Base-by-base conservation (phyloP, 2,329 filamentous ascomycete genomes). In the Fusarium beomiforme region DNA sequence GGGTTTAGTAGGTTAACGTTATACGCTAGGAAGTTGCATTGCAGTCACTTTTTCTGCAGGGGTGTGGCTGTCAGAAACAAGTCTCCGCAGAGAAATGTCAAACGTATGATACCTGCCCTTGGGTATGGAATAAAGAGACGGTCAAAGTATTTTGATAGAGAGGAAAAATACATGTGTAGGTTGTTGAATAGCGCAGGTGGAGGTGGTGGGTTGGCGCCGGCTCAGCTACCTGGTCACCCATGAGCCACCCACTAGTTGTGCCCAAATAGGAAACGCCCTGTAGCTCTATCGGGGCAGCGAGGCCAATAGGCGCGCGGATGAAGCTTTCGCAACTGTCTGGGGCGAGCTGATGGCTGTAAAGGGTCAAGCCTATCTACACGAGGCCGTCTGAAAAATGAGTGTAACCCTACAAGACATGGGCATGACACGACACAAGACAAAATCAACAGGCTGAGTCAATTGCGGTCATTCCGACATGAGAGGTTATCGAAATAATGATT, bases 291-390 rank as follows among this genome's bases (percentile, higher is more conserved):
- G 60, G 72, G 24, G 46, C 63, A 59, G 69, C 58, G 65, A 67
- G 72, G 64, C 75, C 75, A 76, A 76, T 76, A 76, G 74, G 59
- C 75, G 75, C 73, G 71, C 74, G 74, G 69, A 73, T 76, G 58
- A 62, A 61, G 44, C 60, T 69, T 43, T 55, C 42, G 53, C 65
- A 75, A 66, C 63, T 64, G 69, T 72, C 70, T 55, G 74, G 64
- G 74, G 74, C 74, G 71, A 73, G 74, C 74, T 76, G 74, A 76
- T 59, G 67, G 71, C 72, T 64, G 46, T 50, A 76, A 72, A 63
- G 39, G 71, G 73, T 74, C 59, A 75, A 69, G 73, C 29, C 55
- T 47, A 46, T 44, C 58, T 58, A 59, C 42, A 58, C 50, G 70
- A 75, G 61, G 67, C 68, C 73, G 71, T 71, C 72, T 74, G 73